A percentile compares a stretch with the other conserved stretches of the same genome.
Conservation (phyloP, 441 rosid species). For the Viola pubescens region DNA sequence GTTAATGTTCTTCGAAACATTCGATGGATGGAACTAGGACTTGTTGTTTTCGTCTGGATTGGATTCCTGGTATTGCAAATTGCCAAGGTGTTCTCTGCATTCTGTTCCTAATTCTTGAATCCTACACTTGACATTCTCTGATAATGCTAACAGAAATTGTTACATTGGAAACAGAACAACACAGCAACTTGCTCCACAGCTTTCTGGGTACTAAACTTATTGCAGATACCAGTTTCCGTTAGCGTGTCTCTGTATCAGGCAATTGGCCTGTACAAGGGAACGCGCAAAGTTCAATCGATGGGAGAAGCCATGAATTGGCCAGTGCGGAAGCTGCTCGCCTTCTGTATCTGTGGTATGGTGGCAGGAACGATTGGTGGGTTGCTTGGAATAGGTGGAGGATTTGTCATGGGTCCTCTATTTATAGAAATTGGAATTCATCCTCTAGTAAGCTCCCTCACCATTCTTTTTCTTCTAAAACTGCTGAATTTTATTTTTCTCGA, state of each 20-base stretch:
- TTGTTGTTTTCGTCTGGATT: conserved; percentile 37
- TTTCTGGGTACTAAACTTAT: conserved; percentile 40
- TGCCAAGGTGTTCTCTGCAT: conserved; percentile 27
- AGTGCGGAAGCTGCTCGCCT: conserved; percentile 28
- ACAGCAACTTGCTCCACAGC: conserved; percentile 32
- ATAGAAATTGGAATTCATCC: conserved; percentile 54
- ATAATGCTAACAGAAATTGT: neutral
- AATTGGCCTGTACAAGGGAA: conserved; percentile 33
- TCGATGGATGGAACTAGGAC: conserved; percentile 38
- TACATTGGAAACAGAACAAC: conserved; percentile 28
- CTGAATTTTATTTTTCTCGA: neutral
- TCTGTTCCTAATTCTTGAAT: neutral
- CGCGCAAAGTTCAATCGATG: conserved; percentile 31
- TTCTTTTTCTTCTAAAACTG: neutral
- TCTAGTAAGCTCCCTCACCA: conserved; percentile 26
- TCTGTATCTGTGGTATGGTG: conserved; percentile 25
- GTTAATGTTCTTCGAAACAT: conserved; percentile 33
- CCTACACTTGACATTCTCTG: neutral
- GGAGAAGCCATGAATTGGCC: conserved; percentile 28
- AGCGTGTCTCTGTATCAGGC: conserved; percentile 39
- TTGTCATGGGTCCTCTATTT: conserved; percentile 47
- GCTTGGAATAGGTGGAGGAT: conserved; percentile 62
- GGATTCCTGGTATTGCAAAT: conserved; percentile 34
- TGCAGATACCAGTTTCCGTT: conserved; percentile 42
- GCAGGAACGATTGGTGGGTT: conserved; percentile 46